Evolutionary conservation across 768 basidiomycete genomes (phyloP), one percentile per base, ranked within the genome.

Genomic region (Tylopilus vinaceipallidus): DNA sequence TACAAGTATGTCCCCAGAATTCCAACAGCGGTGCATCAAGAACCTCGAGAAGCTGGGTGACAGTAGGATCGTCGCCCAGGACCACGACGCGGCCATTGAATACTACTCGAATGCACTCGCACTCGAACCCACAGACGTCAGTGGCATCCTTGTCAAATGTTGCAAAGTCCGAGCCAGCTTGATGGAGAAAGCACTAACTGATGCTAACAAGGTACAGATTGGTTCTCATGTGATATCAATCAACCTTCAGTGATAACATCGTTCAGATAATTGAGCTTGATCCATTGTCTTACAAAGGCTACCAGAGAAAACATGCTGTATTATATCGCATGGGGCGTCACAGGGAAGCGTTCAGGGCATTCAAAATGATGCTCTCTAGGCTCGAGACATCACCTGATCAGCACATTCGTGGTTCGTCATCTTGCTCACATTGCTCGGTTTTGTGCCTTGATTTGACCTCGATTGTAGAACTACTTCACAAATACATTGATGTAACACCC

Each of bases 151-250:
- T 6, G 7, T 50, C 6, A 53, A 53, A 30, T 47, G 55, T 0
- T 50, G 57, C 26, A 35, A 41, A 14, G 55, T 22, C 0, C 26
- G 20, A 13, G 24, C 29, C 7, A 2, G 17, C 1, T 30, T 20
- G 0, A 57, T 50, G 56, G 22, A 49, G 8, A 43, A 40, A 0
- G 54, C 55, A 0, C 13, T 58, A 6, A 17, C 1, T 3, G 55
- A 58, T 32, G 51, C 48, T 1, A 35, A 53, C 27, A 17, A 54
- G 45, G 57, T 57, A 50, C 17, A 12, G 1, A 29, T 34, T 4
- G 9, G 26, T 30, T 6, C 7, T 8, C n/a, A n/a, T n/a, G n/a
- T n/a, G n/a, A n/a, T n/a, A n/a, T n/a, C n/a, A n/a, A n/a, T n/a
- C n/a, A n/a, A n/a, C n/a, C n/a, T n/a, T n/a, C n/a, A n/a, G n/a